phyloP scores from a whole-genome alignment of 2,329 filamentous ascomycete genomes.

The Incumbomyces lentus region DNA sequence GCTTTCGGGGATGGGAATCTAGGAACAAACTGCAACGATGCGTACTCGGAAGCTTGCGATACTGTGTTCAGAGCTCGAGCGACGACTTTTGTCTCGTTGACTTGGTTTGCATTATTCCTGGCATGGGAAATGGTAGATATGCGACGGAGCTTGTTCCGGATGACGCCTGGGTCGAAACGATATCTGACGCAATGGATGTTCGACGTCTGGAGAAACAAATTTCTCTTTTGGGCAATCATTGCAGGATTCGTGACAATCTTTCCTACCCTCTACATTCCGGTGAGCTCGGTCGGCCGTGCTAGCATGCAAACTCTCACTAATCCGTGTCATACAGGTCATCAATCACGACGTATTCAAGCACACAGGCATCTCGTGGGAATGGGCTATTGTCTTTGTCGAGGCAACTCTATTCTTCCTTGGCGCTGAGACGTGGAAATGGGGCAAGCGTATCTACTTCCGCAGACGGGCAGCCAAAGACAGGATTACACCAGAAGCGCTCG shows the following conservation, averaged over 20 bases:
- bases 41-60: slow-evolving; percentile 45
- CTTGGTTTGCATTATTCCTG: slow-evolving; percentile 66
- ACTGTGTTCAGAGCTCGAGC: slow-evolving; percentile 61
- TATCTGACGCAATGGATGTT: slow-evolving; percentile 57
- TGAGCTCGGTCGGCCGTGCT: background rate
- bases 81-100: slow-evolving; percentile 63
- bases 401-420: slow-evolving; percentile 53
- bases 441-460: slow-evolving; percentile 48
- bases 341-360: slow-evolving; percentile 58
- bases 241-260: slow-evolving; percentile 48
- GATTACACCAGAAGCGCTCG: slow-evolving; percentile 14
- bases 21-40: slow-evolving; percentile 50
- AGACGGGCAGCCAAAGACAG: slow-evolving; percentile 14
- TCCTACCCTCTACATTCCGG: slow-evolving; percentile 56
- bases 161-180: slow-evolving; percentile 52
- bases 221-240: slow-evolving; percentile 57
- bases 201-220: slow-evolving; percentile 62
- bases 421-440: slow-evolving; percentile 57
- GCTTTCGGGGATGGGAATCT: slow-evolving; percentile 51
- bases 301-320: background rate
- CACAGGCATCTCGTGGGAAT: slow-evolving; percentile 56
- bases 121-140: slow-evolving; percentile 71
- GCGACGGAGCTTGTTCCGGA: slow-evolving; percentile 63
- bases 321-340: slow-evolving; percentile 32
- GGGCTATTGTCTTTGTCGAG: slow-evolving; percentile 55